These are phyloP conservation scores for Mallotus repandus DNA, from an alignment of 441 rosid species.

Conservation along the genomic window DNA sequence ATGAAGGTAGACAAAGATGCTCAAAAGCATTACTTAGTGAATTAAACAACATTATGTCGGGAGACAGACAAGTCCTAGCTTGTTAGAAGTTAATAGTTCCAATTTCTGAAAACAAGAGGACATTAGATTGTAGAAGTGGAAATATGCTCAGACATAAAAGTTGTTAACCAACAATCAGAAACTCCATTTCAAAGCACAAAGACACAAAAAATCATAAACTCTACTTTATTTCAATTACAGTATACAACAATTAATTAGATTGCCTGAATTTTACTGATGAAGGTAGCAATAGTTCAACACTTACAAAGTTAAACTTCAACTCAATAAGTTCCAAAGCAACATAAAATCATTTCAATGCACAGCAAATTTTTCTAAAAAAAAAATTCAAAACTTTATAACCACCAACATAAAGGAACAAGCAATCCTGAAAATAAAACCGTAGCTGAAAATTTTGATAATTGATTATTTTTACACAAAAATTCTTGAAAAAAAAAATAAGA, in stretches of 20 bases:
- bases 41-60: neutral
- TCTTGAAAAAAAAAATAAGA: neutral
- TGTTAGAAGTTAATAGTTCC: neutral
- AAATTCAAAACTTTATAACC: neutral
- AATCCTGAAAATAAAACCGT: too few relatives aligned
- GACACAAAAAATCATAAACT: too few relatives aligned
- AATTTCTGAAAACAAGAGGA: neutral
- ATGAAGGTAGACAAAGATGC: neutral
- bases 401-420: neutral
- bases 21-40: neutral
- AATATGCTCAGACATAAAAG: neutral
- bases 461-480: neutral
- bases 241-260: neutral
- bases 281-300: neutral
- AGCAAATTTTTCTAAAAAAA: neutral
- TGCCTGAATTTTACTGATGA: neutral
- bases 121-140: neutral
- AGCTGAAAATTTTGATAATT: neutral
- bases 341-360: too few relatives aligned
- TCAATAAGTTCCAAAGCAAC: too few relatives aligned
- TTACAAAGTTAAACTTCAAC: too few relatives aligned
- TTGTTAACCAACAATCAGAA: too few relatives aligned
- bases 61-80: neutral
- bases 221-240: too few relatives aligned
- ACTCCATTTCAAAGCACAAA: too few relatives aligned